phyloP scores from a whole-genome alignment of 495 filamentous ascomycete species.

The Penicillium atrosanguineum region DNA sequence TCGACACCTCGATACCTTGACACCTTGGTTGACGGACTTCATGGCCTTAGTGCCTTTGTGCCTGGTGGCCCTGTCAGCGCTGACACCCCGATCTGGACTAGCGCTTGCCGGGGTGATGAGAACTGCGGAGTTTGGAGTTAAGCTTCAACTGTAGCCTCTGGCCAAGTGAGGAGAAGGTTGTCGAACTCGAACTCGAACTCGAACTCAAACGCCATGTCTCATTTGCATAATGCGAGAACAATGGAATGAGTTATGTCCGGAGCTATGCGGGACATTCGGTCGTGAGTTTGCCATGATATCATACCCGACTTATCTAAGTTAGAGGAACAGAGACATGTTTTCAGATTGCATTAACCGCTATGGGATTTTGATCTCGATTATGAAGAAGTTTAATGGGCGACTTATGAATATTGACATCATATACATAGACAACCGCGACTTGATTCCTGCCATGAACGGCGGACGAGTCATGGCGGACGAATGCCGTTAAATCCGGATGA shows the following conservation, averaged over 20 bases:
- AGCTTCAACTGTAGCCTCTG: neutral
- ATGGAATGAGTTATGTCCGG: neutral
- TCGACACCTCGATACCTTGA: neutral
- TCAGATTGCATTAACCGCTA: neutral
- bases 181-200: neutral
- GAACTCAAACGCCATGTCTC: neutral
- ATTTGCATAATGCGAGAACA: neutral
- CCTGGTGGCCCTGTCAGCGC: constrained; percentile 5
- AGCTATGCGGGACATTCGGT: neutral
- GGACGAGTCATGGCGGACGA: neutral
- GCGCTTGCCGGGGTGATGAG: neutral
- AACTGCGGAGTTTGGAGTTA: constrained; percentile 17
- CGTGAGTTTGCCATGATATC: neutral
- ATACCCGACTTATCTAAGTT: neutral
- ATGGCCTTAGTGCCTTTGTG: neutral
- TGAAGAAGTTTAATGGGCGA: neutral
- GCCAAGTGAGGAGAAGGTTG: neutral
- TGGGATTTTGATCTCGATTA: neutral
- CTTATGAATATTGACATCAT: neutral
- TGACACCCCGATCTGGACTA: constrained; percentile 1
- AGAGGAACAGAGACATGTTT: neutral
- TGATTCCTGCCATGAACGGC: neutral
- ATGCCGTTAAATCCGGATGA: constrained; percentile 8
- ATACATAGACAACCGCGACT: neutral
- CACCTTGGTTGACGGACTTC: neutral